A percentile compares a stretch with the other conserved stretches of the same genome.
These are phyloP conservation scores for Tritrichomonas foetus DNA, from an alignment of 208 protist species.

Conservation along the genomic window DNA sequence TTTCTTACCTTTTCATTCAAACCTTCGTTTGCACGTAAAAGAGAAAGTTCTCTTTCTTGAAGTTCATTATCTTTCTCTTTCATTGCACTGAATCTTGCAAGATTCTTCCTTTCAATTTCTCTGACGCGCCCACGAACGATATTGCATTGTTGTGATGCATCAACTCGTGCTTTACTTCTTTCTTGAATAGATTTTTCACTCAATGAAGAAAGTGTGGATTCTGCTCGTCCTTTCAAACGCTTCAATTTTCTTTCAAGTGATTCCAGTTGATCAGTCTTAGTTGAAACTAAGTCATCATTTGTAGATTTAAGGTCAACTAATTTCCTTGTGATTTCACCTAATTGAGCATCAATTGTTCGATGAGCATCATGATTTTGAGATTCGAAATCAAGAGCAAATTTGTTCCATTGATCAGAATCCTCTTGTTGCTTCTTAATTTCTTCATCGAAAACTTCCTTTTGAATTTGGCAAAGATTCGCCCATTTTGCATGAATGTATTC, in stretches of 20 bases:
- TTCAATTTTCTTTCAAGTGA: not conserved
- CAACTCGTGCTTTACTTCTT: not conserved
- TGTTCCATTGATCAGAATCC: constrained; percentile 18
- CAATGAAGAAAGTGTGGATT: not conserved
- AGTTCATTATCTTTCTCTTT: not conserved
- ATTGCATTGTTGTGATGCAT: not conserved
- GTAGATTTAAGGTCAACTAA: not conserved
- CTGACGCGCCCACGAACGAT: not conserved
- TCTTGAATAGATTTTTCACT: not conserved
- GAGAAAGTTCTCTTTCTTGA: not conserved
- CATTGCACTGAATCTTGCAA: not conserved
- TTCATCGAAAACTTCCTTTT: constrained; percentile 8
- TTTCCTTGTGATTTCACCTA: not conserved
- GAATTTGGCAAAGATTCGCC: not conserved
- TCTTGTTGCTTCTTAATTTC: not conserved
- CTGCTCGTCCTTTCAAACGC: not conserved
- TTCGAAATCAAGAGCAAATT: not conserved
- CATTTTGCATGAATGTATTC: not conserved
- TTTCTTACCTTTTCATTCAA: not conserved
- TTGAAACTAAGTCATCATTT: not conserved
- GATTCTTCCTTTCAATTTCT: not conserved
- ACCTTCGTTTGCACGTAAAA: not conserved
- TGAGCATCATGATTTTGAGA: not conserved
- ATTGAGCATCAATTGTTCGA: not conserved
- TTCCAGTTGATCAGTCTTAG: not conserved